Percentiles rank a stretch among this genome's conserved stretches.
These are phyloP conservation scores for Calvatia gigantea DNA, from an alignment of 768 basidiomycete species.

Conservation along the genomic window DNA sequence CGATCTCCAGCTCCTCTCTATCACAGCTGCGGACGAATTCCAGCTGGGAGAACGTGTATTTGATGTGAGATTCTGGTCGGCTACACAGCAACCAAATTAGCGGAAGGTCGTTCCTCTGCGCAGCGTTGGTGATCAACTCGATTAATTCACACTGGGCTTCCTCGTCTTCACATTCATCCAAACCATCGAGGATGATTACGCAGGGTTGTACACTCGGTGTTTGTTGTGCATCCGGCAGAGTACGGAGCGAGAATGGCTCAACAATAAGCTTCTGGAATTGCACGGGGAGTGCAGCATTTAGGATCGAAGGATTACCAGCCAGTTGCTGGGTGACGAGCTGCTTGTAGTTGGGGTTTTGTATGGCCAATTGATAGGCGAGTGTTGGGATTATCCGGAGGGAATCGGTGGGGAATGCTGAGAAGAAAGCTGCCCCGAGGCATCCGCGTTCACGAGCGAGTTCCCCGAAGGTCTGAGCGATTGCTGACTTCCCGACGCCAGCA, in stretches of 20 bases:
- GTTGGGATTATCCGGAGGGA: neutral
- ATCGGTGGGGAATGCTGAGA: neutral
- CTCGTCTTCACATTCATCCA: neutral
- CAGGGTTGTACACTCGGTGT: neutral
- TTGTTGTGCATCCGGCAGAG: neutral
- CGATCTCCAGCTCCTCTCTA: neutral
- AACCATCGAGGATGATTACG: neutral
- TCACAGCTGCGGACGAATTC: neutral
- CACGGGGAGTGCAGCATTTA: neutral
- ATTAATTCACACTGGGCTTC: neutral
- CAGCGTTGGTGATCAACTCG: neutral
- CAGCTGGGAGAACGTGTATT: neutral
- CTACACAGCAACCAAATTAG: conserved; percentile 1
- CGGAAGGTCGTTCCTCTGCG: neutral
- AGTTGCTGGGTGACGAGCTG: neutral
- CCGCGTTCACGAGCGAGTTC: neutral
- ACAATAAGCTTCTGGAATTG: neutral
- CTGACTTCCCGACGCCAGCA: neutral
- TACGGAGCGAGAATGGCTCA: neutral
- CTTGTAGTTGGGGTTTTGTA: neutral
- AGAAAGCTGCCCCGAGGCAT: neutral
- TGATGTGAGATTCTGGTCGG: conserved; percentile 1
- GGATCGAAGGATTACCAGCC: neutral
- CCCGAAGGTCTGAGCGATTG: neutral
- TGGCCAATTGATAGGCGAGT: neutral